Percentiles rank a stretch among this genome's conserved stretches.
Evolutionary conservation across 2,329 filamentous ascomycete species (phyloP).

Genomic region (Ascosphaera pollenicola): DNA sequence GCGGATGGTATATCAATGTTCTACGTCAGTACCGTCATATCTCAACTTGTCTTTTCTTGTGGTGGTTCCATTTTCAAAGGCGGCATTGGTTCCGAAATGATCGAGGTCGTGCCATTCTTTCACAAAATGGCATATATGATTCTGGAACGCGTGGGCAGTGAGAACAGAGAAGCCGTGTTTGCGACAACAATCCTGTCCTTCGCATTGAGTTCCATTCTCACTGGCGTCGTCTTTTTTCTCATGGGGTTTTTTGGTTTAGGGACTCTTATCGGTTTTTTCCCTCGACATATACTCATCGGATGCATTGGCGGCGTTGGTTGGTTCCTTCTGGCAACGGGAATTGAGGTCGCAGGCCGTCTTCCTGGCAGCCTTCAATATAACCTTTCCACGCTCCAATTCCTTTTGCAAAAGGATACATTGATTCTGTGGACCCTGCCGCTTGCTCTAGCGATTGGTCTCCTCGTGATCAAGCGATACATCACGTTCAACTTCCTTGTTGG

Average conservation of each 20-base stretch:
- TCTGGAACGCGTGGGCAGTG: slow-evolving; percentile 51
- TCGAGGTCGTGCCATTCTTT: slow-evolving; percentile 96
- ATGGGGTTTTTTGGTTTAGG: slow-evolving; percentile 77
- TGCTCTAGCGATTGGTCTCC: slow-evolving; percentile 49
- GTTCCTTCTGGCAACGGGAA: slow-evolving; percentile 76
- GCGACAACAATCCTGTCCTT: slow-evolving; percentile 89
- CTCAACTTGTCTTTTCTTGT: slow-evolving; percentile 71
- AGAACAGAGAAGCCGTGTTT: slow-evolving; percentile 66
- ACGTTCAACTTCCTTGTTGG: slow-evolving; percentile 72
- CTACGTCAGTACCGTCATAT: slow-evolving; percentile 91
- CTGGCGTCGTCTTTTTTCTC: slow-evolving; percentile 72
- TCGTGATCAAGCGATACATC: slow-evolving; percentile 52
- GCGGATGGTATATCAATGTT: slow-evolving; percentile 96
- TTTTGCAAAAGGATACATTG: slow-evolving; percentile 52
- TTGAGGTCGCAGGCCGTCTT: slow-evolving; percentile 80
- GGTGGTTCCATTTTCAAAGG: slow-evolving; percentile 75
- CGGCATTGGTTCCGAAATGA: slow-evolving; percentile 88
- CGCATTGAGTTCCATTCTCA: slow-evolving; percentile 73
- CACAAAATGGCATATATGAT: slow-evolving; percentile 95
- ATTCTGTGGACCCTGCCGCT: slow-evolving; percentile 69
- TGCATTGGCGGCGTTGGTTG: slow-evolving; percentile 95
- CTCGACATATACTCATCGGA: slow-evolving; percentile 83
- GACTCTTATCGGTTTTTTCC: slow-evolving; percentile 90
- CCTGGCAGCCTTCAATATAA: slow-evolving; percentile 72
- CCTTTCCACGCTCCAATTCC: slow-evolving; percentile 48